Base-by-base conservation (phyloP, 768 basidiomycete genomes). In the Wakefieldia striispora region DNA sequence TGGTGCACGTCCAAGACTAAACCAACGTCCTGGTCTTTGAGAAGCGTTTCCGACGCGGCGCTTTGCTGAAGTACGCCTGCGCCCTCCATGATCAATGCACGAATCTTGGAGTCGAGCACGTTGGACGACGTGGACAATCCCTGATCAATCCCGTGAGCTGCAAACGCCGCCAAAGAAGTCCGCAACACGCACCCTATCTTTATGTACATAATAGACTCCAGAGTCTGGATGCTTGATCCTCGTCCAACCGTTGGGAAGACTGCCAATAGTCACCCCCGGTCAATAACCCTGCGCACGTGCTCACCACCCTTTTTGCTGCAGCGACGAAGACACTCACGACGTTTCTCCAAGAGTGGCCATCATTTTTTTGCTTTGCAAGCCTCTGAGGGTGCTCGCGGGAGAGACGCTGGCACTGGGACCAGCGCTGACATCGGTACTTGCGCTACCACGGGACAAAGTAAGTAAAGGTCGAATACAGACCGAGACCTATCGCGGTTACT, bases 151-250 rank as follows among this genome's bases (percentile, higher is more conserved):
- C 23, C 21, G 41, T 45, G 29, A 36, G 35, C 42, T 12, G 41
- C 9, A 9, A 19, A 31, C 8, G 13, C 2, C 11, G 21, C 13
- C 7, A 27, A 37, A n/a, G 34, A n/a, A 9, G 7, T n/a, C 20
- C 2, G 13, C 44, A 6, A 26, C 8, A 26, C 54, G 12, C n/a
- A 72, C 71, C 58, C 61, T 65, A 17, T 69, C 67, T 38, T 51
- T 21, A 26, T 72, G 46, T 26, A 59, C 60, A 44, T 66, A 73
- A 35, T 66, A 69, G 11, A 56, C 53, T 13, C 64, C 68, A n/a
- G 55, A 59, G 16, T 72, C 71, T 10, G 65, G 68, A 44, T 72
- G 69, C 14, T 42, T 54, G 40, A 63, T 31, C 47, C 39, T 54
- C n/a, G 20, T 34, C 71, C 71, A 72, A 14, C 58, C 70, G 10